Percentiles rank a stretch among this genome's conserved stretches.
These are phyloP conservation scores for Cavenderia fasciculata DNA, from an alignment of 78 protist genomes.

Conservation along the genomic window DNA sequence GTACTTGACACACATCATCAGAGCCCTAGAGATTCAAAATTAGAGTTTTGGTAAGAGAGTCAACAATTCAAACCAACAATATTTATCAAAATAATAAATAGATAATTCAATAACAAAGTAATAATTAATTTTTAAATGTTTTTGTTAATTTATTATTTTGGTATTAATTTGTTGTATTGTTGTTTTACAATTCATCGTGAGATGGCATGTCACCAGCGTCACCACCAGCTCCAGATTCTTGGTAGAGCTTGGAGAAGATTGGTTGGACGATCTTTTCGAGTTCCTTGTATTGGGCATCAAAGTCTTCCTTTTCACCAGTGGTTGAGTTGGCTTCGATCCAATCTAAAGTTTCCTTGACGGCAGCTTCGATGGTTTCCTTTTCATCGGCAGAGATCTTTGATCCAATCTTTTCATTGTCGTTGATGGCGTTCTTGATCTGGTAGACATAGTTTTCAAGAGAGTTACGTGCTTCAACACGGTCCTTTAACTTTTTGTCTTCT, in stretches of 20 bases:
- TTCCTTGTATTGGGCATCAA: slow-evolving; percentile 93
- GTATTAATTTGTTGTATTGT: no score
- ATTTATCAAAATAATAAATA: no score
- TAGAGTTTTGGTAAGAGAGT: no score
- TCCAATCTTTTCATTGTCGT: slow-evolving; percentile 80
- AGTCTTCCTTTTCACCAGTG: slow-evolving; percentile 94
- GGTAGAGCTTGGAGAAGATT: slow-evolving; percentile 95
- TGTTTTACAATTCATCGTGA: slow-evolving; percentile 97
- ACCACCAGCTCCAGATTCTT: slow-evolving; percentile 66
- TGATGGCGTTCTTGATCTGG: slow-evolving; percentile 80
- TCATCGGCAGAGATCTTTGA: slow-evolving; percentile 93
- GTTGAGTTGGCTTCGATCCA: slow-evolving; percentile 96
- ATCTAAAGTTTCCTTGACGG: slow-evolving; percentile 90
- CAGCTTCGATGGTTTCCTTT: slow-evolving; percentile 75
- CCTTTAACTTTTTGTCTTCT: slow-evolving; percentile 89
- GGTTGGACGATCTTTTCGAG: slow-evolving; percentile 95
- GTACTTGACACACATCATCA: no score
- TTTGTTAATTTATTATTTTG: no score
- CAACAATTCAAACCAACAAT: no score
- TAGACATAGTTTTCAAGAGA: slow-evolving; percentile 91
- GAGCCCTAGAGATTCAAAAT: no score
- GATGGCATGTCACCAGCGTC: slow-evolving; percentile 83
- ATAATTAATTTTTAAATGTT: no score
- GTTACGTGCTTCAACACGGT: slow-evolving; percentile 88
- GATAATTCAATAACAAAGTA: no score